Percentiles rank a stretch among this genome's conserved stretches.
Conservation (phyloP, 2,329 filamentous ascomycete species). For the Clathrospora elynae region DNA sequence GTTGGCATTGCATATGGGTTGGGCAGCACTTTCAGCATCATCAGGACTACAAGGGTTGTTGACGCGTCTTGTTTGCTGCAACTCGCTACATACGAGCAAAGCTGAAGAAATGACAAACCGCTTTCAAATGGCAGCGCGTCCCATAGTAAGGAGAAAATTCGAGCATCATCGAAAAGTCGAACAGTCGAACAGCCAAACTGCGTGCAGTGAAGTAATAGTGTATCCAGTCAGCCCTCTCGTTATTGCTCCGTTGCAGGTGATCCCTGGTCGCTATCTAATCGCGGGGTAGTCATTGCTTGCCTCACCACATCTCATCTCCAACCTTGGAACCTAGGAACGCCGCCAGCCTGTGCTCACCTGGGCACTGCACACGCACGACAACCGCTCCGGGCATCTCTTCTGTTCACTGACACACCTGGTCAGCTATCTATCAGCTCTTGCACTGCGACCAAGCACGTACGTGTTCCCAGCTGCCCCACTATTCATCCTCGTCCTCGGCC, state of each 20-base stretch:
- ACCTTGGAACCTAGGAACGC: too few relatives aligned
- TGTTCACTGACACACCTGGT: not conserved
- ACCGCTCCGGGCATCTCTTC: too few relatives aligned
- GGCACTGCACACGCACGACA: too few relatives aligned
- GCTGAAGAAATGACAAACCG: too few relatives aligned
- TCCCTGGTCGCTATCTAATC: constrained; percentile 14
- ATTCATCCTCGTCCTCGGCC: constrained; percentile 6
- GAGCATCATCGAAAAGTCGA: too few relatives aligned
- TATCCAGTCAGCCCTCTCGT: not conserved
- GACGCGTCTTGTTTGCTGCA: constrained; percentile 4
- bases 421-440: not conserved
- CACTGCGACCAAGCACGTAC: constrained; percentile 4
- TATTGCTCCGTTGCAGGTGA: constrained; percentile 7
- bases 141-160: too few relatives aligned
- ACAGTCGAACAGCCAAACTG: too few relatives aligned
- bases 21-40: constrained; percentile 12
- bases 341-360: too few relatives aligned
- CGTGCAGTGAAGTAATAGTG: too few relatives aligned
- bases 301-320: constrained; percentile 12
- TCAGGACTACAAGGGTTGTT: constrained; percentile 16
- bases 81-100: constrained; percentile 11
- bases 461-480: constrained; percentile 9
- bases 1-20: constrained; percentile 27
- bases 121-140: too few relatives aligned
- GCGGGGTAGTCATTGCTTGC: constrained; percentile 11